Conservation (phyloP, 2,329 filamentous ascomycete species). For the Diaporthe vexans region DNA sequence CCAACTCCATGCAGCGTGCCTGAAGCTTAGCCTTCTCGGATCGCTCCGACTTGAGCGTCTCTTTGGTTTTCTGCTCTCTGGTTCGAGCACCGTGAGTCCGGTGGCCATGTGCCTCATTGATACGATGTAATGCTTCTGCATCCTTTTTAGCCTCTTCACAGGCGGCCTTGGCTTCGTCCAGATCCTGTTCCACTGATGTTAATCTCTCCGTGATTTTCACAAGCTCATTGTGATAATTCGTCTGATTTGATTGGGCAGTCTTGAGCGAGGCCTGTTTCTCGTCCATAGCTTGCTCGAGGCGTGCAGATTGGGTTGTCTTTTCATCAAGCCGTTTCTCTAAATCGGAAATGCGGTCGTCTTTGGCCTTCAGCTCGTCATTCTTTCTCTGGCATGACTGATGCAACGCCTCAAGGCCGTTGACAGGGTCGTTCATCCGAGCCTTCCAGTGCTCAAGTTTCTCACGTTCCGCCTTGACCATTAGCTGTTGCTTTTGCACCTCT, state of each 20-base stretch:
- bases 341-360: background rate
- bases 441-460: background rate
- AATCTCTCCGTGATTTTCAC: background rate
- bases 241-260: no score
- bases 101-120: background rate
- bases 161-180: background rate
- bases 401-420: background rate
- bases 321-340: background rate
- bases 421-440: background rate
- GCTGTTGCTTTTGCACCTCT: no score
- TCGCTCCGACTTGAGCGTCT: background rate
- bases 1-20: background rate
- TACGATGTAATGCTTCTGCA: background rate
- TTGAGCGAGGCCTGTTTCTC: background rate
- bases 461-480: background rate
- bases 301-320: no score
- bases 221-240: background rate
- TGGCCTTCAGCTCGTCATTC: background rate
- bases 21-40: background rate
- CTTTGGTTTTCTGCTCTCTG: background rate
- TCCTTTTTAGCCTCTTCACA: background rate
- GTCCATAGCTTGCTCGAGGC: fast-evolving
- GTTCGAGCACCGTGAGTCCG: no score
- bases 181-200: background rate
- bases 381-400: background rate